Evolutionary conservation across 129 eudicot genomes (phyloP).

Genomic region (Pulicaria dysenterica): DNA sequence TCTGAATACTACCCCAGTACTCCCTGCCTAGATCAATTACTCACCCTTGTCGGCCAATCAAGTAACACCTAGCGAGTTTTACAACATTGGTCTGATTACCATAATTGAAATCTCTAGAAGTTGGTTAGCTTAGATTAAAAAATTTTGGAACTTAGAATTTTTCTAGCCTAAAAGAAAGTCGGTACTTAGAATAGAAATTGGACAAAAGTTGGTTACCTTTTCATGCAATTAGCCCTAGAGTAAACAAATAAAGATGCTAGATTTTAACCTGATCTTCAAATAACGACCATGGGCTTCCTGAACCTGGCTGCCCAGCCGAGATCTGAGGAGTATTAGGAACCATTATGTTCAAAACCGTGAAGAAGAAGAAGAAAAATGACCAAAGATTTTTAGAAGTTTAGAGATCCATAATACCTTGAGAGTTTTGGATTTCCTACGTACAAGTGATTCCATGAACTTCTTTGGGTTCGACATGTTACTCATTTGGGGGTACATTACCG

Average conservation of each 20-base stretch:
- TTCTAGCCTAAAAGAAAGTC: too few species aligned
- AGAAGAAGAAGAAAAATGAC: neutral
- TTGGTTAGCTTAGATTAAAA: too few species aligned
- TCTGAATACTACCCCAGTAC: too few species aligned
- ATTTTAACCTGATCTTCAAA: slow-evolving; percentile 79
- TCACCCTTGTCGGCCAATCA: too few species aligned
- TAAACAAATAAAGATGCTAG: neutral
- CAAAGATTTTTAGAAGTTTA: too few species aligned
- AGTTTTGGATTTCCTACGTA: slow-evolving; percentile 64
- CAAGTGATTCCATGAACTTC: slow-evolving; percentile 65
- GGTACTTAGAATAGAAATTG: too few species aligned
- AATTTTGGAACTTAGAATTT: too few species aligned
- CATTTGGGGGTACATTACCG: slow-evolving; percentile 83
- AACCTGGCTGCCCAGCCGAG: slow-evolving; percentile 58
- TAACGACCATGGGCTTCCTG: slow-evolving; percentile 79
- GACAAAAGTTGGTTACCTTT: too few species aligned
- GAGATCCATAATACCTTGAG: slow-evolving; percentile 51
- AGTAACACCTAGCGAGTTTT: too few species aligned
- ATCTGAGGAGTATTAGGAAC: slow-evolving; percentile 39
- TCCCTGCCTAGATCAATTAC: too few species aligned
- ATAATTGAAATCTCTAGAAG: too few species aligned
- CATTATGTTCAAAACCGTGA: slow-evolving; percentile 13
- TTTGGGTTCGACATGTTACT: slow-evolving; percentile 81
- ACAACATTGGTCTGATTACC: too few species aligned
- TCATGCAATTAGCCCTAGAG: neutral